These are phyloP conservation scores for Pythium angustatum DNA, from an alignment of 352 stramenopile species.

Conservation along the genomic window DNA sequence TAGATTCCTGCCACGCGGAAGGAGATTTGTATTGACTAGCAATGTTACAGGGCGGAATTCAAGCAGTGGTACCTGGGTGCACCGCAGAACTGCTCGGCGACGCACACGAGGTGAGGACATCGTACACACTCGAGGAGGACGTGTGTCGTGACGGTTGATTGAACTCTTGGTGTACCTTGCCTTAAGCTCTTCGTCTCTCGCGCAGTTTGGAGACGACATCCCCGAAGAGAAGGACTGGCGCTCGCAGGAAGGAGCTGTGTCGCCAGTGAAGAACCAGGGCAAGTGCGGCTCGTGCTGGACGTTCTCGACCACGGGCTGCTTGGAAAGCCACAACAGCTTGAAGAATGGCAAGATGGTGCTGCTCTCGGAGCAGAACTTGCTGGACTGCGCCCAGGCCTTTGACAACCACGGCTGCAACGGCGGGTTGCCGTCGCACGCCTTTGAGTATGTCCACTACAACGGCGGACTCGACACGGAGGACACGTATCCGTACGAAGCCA, in stretches of 20 bases:
- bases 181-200: not conserved
- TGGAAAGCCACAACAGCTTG: conserved; percentile 97
- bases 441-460: conserved; percentile 95
- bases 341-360: conserved; percentile 90
- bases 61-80: conserved; percentile 61
- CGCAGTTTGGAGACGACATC: conserved; percentile 45
- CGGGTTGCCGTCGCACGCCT: conserved; percentile 96
- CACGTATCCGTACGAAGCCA: conserved; percentile 76
- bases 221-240: conserved; percentile 95
- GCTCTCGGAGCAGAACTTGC: conserved; percentile 97
- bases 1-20: no score
- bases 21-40: not conserved
- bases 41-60: conserved; percentile 59
- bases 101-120: conserved; percentile 30
- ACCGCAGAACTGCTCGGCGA: conserved; percentile 78
- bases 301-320: conserved; percentile 97
- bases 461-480: conserved; percentile 82
- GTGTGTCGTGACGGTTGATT: not conserved
- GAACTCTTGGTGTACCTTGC: not conserved
- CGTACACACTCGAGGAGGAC: not conserved
- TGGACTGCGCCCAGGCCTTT: conserved; percentile 94
- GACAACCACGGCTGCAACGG: conserved; percentile 97
- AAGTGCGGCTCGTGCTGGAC: conserved; percentile 98
- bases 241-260: conserved; percentile 91
- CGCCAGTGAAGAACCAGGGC: conserved; percentile 98